A percentile compares a stretch with the other conserved stretches of the same genome.
Conservation (phyloP, 805 yeast species). For the Candida suzukii region DNA sequence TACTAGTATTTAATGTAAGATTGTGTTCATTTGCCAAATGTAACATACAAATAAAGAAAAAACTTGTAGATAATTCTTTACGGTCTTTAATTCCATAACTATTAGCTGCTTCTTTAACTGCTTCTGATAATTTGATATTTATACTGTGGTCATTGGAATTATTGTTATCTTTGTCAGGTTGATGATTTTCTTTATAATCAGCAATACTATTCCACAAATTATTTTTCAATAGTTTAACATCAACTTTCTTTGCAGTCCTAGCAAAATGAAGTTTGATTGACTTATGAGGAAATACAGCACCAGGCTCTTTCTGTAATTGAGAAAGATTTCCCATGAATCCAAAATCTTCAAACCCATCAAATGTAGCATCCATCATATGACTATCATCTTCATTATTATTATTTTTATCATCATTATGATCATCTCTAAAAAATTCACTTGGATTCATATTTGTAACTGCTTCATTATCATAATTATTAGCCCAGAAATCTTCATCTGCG, state of each 20-base stretch:
- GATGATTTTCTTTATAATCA: not conserved
- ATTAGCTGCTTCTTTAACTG: conserved; percentile 18
- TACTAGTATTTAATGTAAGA: conserved; percentile 44
- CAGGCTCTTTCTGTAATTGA: too few species aligned
- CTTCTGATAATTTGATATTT: conserved; percentile 11
- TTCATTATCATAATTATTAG: conserved; percentile 45
- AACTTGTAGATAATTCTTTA: conserved; percentile 74
- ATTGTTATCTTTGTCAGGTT: not conserved
- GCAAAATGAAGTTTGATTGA: too few species aligned
- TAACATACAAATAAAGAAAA: conserved; percentile 73
- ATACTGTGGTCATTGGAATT: too few species aligned
- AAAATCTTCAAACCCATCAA: conserved; percentile 17
- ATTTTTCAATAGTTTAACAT: conserved; percentile 64
- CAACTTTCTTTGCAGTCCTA: conserved; percentile 70
- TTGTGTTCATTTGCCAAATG: conserved; percentile 88
- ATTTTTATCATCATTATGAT: conserved; percentile 23
- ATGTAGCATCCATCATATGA: conserved; percentile 1
- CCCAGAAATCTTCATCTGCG: conserved; percentile 51
- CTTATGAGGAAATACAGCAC: not conserved
- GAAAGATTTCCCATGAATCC: conserved; percentile 5
- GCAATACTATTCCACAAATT: conserved; percentile 60
- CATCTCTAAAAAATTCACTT: conserved; percentile 19
- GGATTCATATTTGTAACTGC: conserved; percentile 11
- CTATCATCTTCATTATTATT: conserved; percentile 34
- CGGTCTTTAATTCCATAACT: conserved; percentile 50